These are phyloP conservation scores for Spergularia marina DNA, from an alignment of 148 eudicot genomes.

Conservation along the genomic window DNA sequence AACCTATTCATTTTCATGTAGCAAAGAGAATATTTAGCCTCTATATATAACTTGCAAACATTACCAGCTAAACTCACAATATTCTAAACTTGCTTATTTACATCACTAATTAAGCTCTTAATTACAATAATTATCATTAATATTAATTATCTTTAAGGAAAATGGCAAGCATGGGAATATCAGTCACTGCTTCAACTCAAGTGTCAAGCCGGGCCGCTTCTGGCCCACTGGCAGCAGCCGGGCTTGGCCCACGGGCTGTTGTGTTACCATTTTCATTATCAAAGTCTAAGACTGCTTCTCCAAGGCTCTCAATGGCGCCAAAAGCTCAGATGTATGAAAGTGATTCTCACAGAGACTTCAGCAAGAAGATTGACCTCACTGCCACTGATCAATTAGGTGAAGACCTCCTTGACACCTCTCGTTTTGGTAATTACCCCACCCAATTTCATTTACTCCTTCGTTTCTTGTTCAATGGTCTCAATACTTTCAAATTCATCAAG, in stretches of 20 bases:
- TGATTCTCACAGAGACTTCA: slow-evolving; percentile 10
- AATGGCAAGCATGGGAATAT: slow-evolving; percentile 26
- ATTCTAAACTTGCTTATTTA: not conserved
- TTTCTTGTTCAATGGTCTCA: not conserved
- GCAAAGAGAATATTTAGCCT: too few relatives aligned
- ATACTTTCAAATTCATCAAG: too few relatives aligned
- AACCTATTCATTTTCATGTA: not conserved
- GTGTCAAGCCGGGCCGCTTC: slow-evolving; percentile 1
- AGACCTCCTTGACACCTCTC: not conserved
- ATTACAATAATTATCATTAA: not conserved
- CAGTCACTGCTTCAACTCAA: slow-evolving; percentile 10
- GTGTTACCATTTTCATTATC: not conserved
- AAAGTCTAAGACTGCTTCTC: not conserved
- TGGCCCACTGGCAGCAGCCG: not conserved
- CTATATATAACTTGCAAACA: slow-evolving; percentile 10
- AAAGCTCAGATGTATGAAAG: slow-evolving; percentile 35
- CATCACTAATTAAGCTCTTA: not conserved
- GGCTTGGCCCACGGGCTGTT: slow-evolving; percentile 12
- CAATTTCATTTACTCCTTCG: not conserved
- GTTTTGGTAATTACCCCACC: slow-evolving; percentile 3
- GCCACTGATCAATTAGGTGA: not conserved
- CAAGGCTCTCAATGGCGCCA: slow-evolving; percentile 14
- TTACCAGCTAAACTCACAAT: not conserved
- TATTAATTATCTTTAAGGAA: not conserved
- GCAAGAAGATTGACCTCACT: not conserved